Evolutionary conservation across 2,329 filamentous ascomycete species (phyloP), one percentile per base, ranked within the genome.

Genomic region (Fusarium penzigii): DNA sequence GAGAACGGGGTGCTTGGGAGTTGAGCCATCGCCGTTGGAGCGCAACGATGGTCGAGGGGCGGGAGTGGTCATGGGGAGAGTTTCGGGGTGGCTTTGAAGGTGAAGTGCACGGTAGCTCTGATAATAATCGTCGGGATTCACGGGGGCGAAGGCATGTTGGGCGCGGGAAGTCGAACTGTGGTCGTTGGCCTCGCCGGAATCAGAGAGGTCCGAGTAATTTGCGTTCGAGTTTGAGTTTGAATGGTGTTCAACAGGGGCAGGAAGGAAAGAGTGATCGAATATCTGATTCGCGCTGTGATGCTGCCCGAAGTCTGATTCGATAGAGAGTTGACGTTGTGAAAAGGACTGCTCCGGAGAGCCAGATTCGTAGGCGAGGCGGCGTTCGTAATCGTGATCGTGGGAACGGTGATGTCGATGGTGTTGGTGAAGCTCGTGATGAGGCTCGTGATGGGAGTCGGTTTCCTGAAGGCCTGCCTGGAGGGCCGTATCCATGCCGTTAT

Each of bases 111-210:
- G 72, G 64, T 78, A 79, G 66, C 72, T 75, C 61, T 75, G 77
- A 70, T 83, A 83, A 68, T 81, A 83, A 66, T 80, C 74, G 75
- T 81, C 79, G 61, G 80, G 78, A 62, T 80, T 75, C 70, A 76
- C 66, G 63, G 73, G 56, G 62, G 72, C 71, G 66, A 70, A 66
- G 58, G 68, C 70, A 73, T 75, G 70, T 48, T 70, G 66, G 49
- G 64, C 55, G 49, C 59, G 41, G 25, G 57, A 57, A 44, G 61
- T 52, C 41, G 61, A 53, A 42, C 58, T 54, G 57, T 61, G 53
- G 42, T 60, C 51, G 46, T 56, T 50, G 59, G 58, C 20, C 20
- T 25, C 58, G 64, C 59, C 51, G 65, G 44, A 46, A 61, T 53
- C 42, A 47, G 54, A 49, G 57, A 36, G 44, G 56, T 55, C 49